Base-by-base conservation (phyloP, 2,329 filamentous ascomycete genomes). In the Sordariomycetes sp. region DNA sequence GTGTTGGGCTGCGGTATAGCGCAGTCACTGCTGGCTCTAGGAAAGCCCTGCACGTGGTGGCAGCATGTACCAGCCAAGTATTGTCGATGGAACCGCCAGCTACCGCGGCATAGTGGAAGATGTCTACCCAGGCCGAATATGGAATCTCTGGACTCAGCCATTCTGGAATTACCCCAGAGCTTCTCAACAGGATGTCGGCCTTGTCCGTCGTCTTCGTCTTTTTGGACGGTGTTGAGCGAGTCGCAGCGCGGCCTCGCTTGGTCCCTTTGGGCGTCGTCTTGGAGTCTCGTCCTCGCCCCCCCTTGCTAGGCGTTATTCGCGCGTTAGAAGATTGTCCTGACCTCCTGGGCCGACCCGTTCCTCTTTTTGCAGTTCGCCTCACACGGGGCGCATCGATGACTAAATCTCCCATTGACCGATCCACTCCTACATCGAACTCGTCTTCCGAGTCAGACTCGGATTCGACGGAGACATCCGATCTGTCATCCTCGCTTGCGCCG, bases 21-120 rank as follows among this genome's bases (percentile, higher is more conserved):
- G 75, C 79, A 5, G 77, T 77, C 33, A 92, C 57, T 2, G 83
- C 83, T 5, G 86, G 81, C 46, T 87, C 84, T 1, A 72, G 61
- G 37, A 88, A 86, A 3, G 66, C 54, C 33, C 66, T 72, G 44
- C 80, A 88, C 12, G 76, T 59, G 3, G 68, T 64, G 23, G 82
- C 75, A 29, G 72, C 61, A n/a, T 66, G 63, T 8, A 82, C 55
- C 6, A 93, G 70, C 81, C 81, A 86, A 45, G 66, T 63, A 10
- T 64, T 66, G 46, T 64, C 61, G 49, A 61, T 45, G 58, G 58
- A 49, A 2, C 52, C 46, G 8, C 49, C 45, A 21, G 64, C 58
- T 32, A 68, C 67, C 12, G 80, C 75, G 9, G 83, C 79, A 51
- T 75, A 77, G 30, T 72, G 59, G 48, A 93, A 86, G 25, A 92